phyloP scores from a whole-genome alignment of 148 eudicot genomes.

The Chenopodium suecicum region DNA sequence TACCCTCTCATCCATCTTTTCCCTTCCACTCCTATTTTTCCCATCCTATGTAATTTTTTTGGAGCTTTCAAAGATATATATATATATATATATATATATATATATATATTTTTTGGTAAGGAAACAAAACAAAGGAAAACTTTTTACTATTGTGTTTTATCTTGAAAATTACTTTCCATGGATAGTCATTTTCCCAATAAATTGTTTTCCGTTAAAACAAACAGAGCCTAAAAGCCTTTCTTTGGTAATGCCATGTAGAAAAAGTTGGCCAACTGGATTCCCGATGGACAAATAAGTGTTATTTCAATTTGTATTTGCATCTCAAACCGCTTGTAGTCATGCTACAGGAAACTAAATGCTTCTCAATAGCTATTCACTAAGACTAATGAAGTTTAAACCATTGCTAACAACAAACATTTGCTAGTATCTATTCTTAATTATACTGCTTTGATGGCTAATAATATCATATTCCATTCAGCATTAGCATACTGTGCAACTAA shows the following conservation, averaged over 20 bases:
- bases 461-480: background rate
- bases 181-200: no score
- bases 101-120: no score
- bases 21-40: no score
- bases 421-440: background rate
- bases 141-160: no score
- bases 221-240: background rate
- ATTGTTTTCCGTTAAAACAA: no score
- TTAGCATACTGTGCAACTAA: background rate
- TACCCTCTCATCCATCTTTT: no score
- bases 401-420: background rate
- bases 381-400: background rate
- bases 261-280: background rate
- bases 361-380: constrained; percentile 9
- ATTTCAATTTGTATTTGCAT: background rate
- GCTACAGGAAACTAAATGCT: constrained; percentile 7
- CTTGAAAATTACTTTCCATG: no score
- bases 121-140: no score
- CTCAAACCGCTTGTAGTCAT: background rate
- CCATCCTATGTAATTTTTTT: no score
- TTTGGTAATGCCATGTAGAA: background rate
- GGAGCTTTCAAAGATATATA: no score
- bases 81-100: no score
- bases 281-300: background rate
- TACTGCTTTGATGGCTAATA: background rate